Percentiles rank a stretch among this genome's conserved stretches.
Conservation (phyloP, 1,139 yeast species). For the Hyphopichia fennica region DNA sequence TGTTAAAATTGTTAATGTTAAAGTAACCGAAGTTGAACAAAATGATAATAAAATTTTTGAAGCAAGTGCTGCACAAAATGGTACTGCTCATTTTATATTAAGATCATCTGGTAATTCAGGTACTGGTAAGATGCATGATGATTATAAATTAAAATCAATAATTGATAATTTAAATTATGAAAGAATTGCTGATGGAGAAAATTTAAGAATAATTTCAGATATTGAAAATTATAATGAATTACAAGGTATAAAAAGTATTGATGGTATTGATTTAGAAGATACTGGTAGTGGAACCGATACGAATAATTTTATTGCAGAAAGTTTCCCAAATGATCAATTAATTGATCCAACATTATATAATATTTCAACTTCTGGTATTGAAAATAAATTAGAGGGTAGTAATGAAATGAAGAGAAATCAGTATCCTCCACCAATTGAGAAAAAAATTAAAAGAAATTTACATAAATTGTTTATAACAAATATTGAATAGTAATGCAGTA, state of each 20-base stretch:
- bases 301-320: not conserved
- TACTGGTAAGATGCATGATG: not conserved
- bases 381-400: not conserved
- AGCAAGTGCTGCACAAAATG: slow-evolving; percentile 2
- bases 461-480: no score
- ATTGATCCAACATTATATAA: not conserved
- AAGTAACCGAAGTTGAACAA: not conserved
- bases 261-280: not conserved
- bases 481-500: no score
- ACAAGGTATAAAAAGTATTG: not conserved
- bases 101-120: not conserved
- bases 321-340: not conserved
- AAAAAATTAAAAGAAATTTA: no score
- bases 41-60: not conserved
- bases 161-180: not conserved
- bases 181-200: slow-evolving; percentile 1
- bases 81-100: not conserved
- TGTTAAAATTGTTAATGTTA: slow-evolving; percentile 1
- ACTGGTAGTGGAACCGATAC: not conserved
- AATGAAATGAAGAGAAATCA: not conserved
- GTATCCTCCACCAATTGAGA: slow-evolving; percentile 2
- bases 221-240: not conserved
- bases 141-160: not conserved
- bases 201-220: not conserved
- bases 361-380: not conserved